Evolutionary conservation across 768 basidiomycete genomes (phyloP).

Genomic region (Pleurotus djamor): DNA sequence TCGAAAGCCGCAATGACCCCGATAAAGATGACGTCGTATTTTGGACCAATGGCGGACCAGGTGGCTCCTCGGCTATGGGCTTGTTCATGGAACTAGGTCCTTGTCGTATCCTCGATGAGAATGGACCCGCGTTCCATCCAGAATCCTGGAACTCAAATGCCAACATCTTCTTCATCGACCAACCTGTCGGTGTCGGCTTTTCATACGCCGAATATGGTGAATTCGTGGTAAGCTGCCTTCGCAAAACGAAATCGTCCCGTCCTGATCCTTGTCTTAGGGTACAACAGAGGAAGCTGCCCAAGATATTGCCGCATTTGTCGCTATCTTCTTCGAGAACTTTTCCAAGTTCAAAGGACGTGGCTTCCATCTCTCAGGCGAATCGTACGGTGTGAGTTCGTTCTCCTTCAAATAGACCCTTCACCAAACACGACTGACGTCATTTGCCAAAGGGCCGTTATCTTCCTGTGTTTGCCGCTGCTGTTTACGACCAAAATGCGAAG

Average conservation of each 20-base stretch:
- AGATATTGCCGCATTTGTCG: constrained; percentile 69
- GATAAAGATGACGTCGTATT: constrained; percentile 61
- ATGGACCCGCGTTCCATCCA: constrained; percentile 50
- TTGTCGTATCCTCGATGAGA: constrained; percentile 53
- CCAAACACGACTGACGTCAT: not conserved
- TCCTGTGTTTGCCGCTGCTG: constrained; percentile 72
- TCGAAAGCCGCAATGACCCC: constrained; percentile 65
- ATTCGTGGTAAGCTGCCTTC: constrained; percentile 38
- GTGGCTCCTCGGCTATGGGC: constrained; percentile 47
- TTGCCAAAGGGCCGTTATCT: constrained; percentile 59
- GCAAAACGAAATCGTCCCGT: not conserved
- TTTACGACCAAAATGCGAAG: constrained; percentile 68
- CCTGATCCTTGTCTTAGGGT: constrained; percentile 29
- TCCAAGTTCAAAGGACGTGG: constrained; percentile 62
- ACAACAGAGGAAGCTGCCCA: constrained; percentile 67
- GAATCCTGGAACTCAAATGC: constrained; percentile 70
- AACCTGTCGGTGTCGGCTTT: constrained; percentile 60
- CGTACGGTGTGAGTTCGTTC: constrained; percentile 57
- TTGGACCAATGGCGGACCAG: constrained; percentile 49
- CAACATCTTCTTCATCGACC: constrained; percentile 61
- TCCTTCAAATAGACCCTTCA: constrained; percentile 5
- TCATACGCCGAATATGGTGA: constrained; percentile 67
- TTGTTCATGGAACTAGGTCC: constrained; percentile 80
- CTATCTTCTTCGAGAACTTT: constrained; percentile 76
- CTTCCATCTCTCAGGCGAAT: constrained; percentile 72